Base-by-base conservation (phyloP, 768 basidiomycete genomes). In the Tubosaeta sp. region DNA sequence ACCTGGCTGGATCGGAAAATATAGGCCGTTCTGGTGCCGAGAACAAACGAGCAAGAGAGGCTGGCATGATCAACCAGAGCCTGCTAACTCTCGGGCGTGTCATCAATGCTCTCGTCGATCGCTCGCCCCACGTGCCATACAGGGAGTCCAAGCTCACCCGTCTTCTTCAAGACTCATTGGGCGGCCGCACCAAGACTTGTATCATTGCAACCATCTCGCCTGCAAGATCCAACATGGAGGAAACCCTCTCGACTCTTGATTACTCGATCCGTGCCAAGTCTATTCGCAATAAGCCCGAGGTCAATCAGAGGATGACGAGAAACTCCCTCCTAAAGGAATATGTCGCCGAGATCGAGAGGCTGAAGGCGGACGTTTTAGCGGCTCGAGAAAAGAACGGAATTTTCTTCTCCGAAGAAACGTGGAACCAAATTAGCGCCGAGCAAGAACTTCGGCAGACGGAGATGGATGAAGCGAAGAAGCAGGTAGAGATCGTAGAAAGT, bases 51-150 rank as follows among this genome's bases (percentile, higher is more conserved):
- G 96, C 96, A 12, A 78, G 92, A 57, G 96, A 99, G 65, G 96
- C 96, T 2, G 96, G 96, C 11, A 96, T 94, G 89, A 98, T 99
- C 68, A 99, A 98, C 62, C 92, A 96, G 70, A 94, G 91, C 62
- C 74, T 99, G 44, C 75, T 99, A 2, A 97, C 96, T n/a, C 82
- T 99, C 13, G 96, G 96, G 0, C 76, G 96, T 29, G 96, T 98
- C 32, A 98, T 99, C 60, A 96, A 94, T 56, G 90, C 90, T 10
- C 79, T 99, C 39, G 96, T 98, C 47, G 94, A 97, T 60, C 87
- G 82, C 58, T 85, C 90, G 0, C 77, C 84, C 27, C 96, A 98
- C 65, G 87, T 98, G 40, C 96, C 96, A 7, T 99, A 98, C 67
- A 83, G 93, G 24, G 96, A 99, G 70, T 97, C 95, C 3, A 98